phyloP scores from a whole-genome alignment of 495 filamentous ascomycete species.

The Pseudoneurospora amorphoporcata region DNA sequence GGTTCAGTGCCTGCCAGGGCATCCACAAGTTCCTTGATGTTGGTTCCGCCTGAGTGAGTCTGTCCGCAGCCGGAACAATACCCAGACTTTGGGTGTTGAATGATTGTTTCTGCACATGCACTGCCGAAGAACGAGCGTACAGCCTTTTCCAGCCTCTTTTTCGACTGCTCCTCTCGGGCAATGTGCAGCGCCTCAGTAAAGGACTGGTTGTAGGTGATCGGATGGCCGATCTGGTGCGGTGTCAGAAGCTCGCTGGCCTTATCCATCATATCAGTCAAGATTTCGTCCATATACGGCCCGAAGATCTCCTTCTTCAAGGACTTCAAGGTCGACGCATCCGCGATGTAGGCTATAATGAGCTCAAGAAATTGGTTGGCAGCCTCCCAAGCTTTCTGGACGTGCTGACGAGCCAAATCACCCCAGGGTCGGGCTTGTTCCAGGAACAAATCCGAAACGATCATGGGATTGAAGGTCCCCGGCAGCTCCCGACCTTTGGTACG shows the following conservation, averaged over 20 bases:
- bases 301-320: constrained; percentile 21
- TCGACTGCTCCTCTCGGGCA: constrained; percentile 17
- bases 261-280: constrained; percentile 10
- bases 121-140: constrained; percentile 13
- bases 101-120: neutral
- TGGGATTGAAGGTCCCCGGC: constrained; percentile 37
- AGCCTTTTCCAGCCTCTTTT: constrained; percentile 7
- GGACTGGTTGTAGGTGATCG: constrained; percentile 50
- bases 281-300: constrained; percentile 16
- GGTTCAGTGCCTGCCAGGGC: constrained; percentile 17
- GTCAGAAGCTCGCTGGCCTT: constrained; percentile 27
- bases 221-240: constrained; percentile 27
- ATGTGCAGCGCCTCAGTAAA: constrained; percentile 41
- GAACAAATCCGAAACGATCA: constrained; percentile 38
- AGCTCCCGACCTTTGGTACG: constrained; percentile 32
- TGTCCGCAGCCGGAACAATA: too few relatives aligned
- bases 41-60: too few relatives aligned
- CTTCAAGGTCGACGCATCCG: constrained; percentile 22
- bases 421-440: constrained; percentile 32
- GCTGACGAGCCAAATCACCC: constrained; percentile 15
- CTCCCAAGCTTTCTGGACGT: constrained; percentile 18
- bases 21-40: constrained; percentile 20
- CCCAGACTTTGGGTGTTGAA: neutral
- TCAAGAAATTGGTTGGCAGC: constrained; percentile 18
- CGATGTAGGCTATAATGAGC: constrained; percentile 14